Percentiles rank a stretch among this genome's conserved stretches.
These are phyloP conservation scores for Fusarium sp. DNA, from an alignment of 2,329 filamentous ascomycete genomes.

Conservation along the genomic window DNA sequence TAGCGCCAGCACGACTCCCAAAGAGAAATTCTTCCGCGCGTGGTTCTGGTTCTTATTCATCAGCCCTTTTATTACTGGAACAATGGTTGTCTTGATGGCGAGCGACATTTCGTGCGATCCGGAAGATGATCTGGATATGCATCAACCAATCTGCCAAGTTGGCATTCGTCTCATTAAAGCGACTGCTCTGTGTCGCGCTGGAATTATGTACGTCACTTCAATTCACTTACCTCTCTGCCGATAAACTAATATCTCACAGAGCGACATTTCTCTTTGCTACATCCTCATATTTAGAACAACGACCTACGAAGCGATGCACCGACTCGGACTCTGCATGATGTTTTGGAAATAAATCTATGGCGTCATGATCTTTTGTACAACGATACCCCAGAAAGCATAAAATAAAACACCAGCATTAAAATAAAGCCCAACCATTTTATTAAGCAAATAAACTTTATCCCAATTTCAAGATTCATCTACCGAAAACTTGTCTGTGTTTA, in stretches of 20 bases:
- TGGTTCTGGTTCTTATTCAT: slow-evolving; percentile 34
- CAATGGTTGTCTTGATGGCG: slow-evolving; percentile 23
- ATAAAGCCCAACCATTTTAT: neutral
- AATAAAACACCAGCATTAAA: neutral
- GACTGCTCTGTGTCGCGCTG: slow-evolving; percentile 26
- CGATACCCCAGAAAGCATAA: slow-evolving; percentile 10
- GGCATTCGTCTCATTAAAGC: slow-evolving; percentile 30
- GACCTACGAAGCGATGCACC: neutral
- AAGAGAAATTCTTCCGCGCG: slow-evolving; percentile 11
- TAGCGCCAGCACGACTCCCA: neutral
- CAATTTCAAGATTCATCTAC: neutral
- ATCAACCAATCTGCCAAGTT: slow-evolving; percentile 27
- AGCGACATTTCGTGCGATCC: slow-evolving; percentile 33
- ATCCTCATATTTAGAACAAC: slow-evolving; percentile 25
- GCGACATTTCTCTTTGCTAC: slow-evolving; percentile 29
- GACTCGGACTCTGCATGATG: neutral
- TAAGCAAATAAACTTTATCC: neutral
- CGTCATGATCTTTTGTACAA: slow-evolving; percentile 27
- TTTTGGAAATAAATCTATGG: slow-evolving; percentile 3
- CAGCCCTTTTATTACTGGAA: slow-evolving; percentile 16
- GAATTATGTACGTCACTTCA: slow-evolving; percentile 16
- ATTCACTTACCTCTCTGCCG: neutral
- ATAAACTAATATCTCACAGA: slow-evolving; percentile 2
- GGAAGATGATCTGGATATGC: slow-evolving; percentile 17
- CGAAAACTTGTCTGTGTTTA: neutral